These are phyloP conservation scores for Leccinum longicurvipes DNA, from an alignment of 768 basidiomycete genomes.

Conservation along the genomic window DNA sequence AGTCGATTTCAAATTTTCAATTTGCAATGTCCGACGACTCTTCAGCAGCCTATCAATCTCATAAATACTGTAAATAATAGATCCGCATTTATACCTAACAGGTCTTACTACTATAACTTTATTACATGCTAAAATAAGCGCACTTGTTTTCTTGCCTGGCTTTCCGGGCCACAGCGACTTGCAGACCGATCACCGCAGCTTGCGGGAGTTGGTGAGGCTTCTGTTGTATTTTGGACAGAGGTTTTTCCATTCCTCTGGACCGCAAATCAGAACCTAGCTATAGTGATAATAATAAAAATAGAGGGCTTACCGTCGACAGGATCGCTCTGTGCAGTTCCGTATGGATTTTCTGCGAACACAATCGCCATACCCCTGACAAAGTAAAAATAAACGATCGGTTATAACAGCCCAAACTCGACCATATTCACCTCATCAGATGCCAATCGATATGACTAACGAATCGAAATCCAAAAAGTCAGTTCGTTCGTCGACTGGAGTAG, in stretches of 20 bases:
- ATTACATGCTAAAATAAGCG: background rate
- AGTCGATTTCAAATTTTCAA: too few species aligned
- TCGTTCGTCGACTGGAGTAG: background rate
- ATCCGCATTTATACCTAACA: background rate
- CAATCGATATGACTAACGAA: slow-evolving; percentile 22
- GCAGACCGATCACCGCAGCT: background rate
- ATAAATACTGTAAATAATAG: background rate
- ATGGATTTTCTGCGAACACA: slow-evolving; percentile 33
- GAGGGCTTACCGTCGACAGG: background rate
- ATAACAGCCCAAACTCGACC: slow-evolving; percentile 14
- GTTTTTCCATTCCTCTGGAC: slow-evolving; percentile 14
- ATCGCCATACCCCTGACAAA: slow-evolving; percentile 39
- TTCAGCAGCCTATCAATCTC: too few species aligned
- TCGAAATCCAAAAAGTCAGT: background rate
- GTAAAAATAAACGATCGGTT: slow-evolving; percentile 34
- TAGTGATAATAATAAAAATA: background rate
- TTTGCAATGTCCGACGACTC: too few species aligned
- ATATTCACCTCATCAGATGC: slow-evolving; percentile 17
- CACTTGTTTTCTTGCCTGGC: background rate
- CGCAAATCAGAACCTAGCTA: background rate
- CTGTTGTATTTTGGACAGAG: slow-evolving; percentile 15
- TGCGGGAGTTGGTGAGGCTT: background rate
- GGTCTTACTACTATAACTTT: background rate
- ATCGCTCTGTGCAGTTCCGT: slow-evolving; percentile 11
- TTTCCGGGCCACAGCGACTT: background rate